A percentile compares a stretch with the other conserved stretches of the same genome.
phyloP scores from a whole-genome alignment of 2,329 filamentous ascomycete species.

The Penicillium expansum region DNA sequence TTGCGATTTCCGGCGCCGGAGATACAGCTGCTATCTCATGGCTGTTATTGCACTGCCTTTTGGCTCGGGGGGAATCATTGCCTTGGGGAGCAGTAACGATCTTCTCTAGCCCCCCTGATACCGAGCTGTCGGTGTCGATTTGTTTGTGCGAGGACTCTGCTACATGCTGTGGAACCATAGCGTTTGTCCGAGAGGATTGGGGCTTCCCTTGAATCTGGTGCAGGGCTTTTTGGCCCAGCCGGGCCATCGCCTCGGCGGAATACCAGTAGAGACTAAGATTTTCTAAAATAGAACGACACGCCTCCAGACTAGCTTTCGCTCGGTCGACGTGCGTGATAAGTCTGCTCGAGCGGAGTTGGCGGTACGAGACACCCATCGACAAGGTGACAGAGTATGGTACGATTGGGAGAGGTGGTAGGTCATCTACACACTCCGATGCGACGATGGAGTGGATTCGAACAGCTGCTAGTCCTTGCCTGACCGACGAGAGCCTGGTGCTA shows the following conservation, averaged over 20 bases:
- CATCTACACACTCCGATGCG: conserved; percentile 44
- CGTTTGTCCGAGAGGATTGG: not conserved
- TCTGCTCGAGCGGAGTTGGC: conserved; percentile 54
- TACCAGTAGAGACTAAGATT: conserved; percentile 37
- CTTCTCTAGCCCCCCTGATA: not conserved
- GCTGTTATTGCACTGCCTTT: not conserved
- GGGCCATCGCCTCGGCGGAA: conserved; percentile 44
- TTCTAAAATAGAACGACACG: conserved; percentile 38
- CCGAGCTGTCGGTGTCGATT: not conserved
- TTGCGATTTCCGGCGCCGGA: conserved; percentile 9
- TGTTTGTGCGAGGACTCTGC: not conserved
- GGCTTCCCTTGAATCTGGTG: conserved; percentile 27
- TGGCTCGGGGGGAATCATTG: not conserved
- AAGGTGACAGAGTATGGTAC: conserved; percentile 57
- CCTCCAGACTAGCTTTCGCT: conserved; percentile 37
- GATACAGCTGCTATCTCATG: not conserved
- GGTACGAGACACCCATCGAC: conserved; percentile 56
- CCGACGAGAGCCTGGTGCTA: conserved; percentile 50
- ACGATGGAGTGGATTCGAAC: conserved; percentile 55
- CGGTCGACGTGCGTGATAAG: conserved; percentile 41
- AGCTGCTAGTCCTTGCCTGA: conserved; percentile 56
- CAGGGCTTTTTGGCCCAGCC: conserved; percentile 40
- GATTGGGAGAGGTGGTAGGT: conserved; percentile 53
- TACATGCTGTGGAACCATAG: not conserved
- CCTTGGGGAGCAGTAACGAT: not conserved